Evolutionary conservation across 208 protist species (phyloP).

Genomic region (Acanthamoeba triangularis): DNA sequence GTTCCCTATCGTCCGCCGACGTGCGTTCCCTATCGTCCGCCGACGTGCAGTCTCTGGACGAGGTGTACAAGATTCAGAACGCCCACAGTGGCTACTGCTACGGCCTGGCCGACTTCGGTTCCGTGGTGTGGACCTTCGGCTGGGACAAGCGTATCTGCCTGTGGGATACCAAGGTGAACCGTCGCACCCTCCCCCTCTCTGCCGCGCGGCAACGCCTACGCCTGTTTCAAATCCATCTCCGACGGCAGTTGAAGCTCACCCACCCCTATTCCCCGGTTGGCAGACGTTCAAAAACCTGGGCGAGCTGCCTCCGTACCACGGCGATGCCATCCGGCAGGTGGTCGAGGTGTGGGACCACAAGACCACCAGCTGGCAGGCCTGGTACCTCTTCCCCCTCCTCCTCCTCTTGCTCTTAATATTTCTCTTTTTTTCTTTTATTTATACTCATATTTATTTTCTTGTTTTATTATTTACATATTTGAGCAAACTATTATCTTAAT

Average conservation of each 20-base stretch:
- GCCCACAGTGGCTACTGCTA: conserved; percentile 56
- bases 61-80: conserved; percentile 63
- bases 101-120: conserved; percentile 58
- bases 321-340: conserved; percentile 30
- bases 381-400: not conserved
- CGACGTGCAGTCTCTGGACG: not conserved
- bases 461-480: not conserved
- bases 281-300: conserved; percentile 71
- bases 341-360: conserved; percentile 62
- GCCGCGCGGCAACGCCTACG: no score
- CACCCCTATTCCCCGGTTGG: not conserved
- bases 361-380: conserved; percentile 30
- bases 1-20: no score
- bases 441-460: not conserved
- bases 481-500: not conserved
- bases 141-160: conserved; percentile 75
- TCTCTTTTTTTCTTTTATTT: not conserved
- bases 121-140: conserved; percentile 33
- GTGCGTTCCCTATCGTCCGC: no score
- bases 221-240: no score
- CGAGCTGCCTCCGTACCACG: conserved; percentile 42
- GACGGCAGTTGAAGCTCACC: not conserved
- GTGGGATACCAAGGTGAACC: conserved; percentile 52
- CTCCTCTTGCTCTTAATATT: not conserved
- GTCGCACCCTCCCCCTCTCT: not conserved